Percentiles rank a stretch among this genome's conserved stretches.
phyloP scores from a whole-genome alignment of 2,329 filamentous ascomycete species.

The Epichloe bromicola region DNA sequence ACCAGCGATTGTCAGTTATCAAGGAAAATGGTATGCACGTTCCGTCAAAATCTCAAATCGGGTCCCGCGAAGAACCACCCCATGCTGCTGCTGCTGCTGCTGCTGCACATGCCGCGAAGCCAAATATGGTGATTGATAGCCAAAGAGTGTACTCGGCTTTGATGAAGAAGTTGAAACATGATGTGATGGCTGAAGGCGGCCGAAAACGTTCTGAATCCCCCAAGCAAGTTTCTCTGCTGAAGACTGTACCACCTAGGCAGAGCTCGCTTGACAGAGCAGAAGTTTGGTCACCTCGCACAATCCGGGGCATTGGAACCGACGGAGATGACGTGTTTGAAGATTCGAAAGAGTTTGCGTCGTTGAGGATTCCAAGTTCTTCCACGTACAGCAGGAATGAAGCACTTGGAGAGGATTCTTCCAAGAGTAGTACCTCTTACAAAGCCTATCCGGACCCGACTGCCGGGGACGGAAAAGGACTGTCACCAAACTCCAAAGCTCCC shows the following conservation, averaged over 20 bases:
- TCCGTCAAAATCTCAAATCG: conserved; percentile 22
- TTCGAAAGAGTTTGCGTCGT: neutral
- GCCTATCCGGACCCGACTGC: conserved; percentile 6
- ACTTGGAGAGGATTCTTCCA: neutral
- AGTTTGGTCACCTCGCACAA: conserved; percentile 16
- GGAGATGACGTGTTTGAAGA: conserved; percentile 21
- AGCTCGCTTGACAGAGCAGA: conserved; percentile 8
- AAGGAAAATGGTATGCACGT: conserved; percentile 36
- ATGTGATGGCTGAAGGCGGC: conserved; percentile 13
- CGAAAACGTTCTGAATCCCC: neutral
- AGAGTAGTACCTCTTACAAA: conserved; percentile 1
- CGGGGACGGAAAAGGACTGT: conserved; percentile 6
- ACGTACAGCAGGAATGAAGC: neutral
- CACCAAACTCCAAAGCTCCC: conserved; percentile 1
- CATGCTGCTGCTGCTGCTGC: neutral
- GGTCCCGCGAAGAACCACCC: neutral
- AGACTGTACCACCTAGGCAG: conserved; percentile 6
- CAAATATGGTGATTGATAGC: conserved; percentile 31
- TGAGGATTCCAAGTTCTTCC: neutral
- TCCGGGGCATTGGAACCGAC: conserved; percentile 20
- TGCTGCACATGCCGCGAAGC: conserved; percentile 8
- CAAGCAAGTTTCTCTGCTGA: neutral
- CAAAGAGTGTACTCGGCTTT: conserved; percentile 50
- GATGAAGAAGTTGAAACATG: conserved; percentile 40
- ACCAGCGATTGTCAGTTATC: conserved; percentile 50